Conservation (phyloP, 345 rosid genomes). For the Mangifera indica region DNA sequence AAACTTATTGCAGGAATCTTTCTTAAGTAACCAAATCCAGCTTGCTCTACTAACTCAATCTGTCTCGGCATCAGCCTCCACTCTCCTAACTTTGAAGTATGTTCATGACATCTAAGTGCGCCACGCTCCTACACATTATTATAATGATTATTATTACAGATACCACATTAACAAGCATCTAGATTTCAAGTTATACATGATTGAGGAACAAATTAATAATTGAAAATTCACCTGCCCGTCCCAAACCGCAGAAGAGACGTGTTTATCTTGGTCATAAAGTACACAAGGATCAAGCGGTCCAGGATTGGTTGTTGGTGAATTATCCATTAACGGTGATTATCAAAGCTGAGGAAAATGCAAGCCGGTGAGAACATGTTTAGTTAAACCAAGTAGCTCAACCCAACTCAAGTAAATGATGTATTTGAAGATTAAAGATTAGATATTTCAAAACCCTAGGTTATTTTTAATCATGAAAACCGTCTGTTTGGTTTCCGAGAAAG, state of each 20-base stretch:
- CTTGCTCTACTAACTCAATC: slow-evolving; percentile 76
- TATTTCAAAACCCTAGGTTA: slow-evolving; percentile 10
- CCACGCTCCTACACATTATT: slow-evolving; percentile 70
- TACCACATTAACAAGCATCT: too few relatives aligned
- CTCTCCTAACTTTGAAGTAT: slow-evolving; percentile 85
- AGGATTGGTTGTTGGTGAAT: slow-evolving; percentile 46
- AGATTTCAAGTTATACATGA: too few relatives aligned
- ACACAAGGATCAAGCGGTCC: slow-evolving; percentile 64
- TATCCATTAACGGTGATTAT: slow-evolving; percentile 42
- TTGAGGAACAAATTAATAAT: too few relatives aligned
- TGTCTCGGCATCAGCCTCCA: slow-evolving; percentile 77
- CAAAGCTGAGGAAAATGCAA: slow-evolving; percentile 8
- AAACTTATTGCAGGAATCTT: slow-evolving; percentile 91
- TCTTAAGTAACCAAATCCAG: slow-evolving; percentile 85
- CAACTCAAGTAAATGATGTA: background rate
- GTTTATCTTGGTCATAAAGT: slow-evolving; percentile 82
- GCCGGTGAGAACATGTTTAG: background rate
- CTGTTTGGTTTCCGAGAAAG: slow-evolving; percentile 17
- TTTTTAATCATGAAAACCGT: background rate
- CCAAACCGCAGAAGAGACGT: slow-evolving; percentile 83
- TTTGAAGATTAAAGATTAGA: background rate
- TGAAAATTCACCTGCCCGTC: slow-evolving; percentile 58
- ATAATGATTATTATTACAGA: background rate
- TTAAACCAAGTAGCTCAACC: slow-evolving; percentile 1
- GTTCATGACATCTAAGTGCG: slow-evolving; percentile 97